Evolutionary conservation across 2,329 filamentous ascomycete species (phyloP).

Genomic region (Teratosphaeria zuluensis): DNA sequence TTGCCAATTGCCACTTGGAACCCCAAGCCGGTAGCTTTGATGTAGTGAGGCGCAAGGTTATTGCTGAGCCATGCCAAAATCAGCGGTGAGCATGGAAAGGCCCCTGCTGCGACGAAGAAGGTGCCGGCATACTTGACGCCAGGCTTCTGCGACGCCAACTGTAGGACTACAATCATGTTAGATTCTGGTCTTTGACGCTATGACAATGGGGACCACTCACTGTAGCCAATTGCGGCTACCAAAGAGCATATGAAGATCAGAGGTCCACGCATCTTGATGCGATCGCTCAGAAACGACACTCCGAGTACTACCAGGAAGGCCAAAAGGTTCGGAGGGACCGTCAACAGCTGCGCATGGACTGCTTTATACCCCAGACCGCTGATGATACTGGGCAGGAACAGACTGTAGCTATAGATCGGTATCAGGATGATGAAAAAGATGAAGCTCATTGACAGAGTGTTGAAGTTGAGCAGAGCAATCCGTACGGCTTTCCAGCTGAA

Average conservation of each 20-base stretch:
- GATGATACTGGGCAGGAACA: slow-evolving; percentile 40
- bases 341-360: slow-evolving; percentile 32
- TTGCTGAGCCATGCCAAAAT: slow-evolving; percentile 33
- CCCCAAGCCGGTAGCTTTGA: slow-evolving; percentile 33
- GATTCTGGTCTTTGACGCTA: background rate
- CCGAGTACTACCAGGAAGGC: slow-evolving; percentile 20
- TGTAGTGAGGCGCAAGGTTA: slow-evolving; percentile 36
- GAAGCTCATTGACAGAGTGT: no score
- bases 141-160: slow-evolving; percentile 22
- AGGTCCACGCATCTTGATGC: slow-evolving; percentile 24
- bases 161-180: slow-evolving; percentile 18
- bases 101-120: slow-evolving; percentile 28
- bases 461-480: no score
- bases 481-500: no score
- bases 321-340: slow-evolving; percentile 29
- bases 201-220: no score
- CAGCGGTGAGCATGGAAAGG: slow-evolving; percentile 24
- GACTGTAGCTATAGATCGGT: slow-evolving; percentile 34
- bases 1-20: slow-evolving; percentile 34
- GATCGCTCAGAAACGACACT: slow-evolving; percentile 20
- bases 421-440: slow-evolving; percentile 23
- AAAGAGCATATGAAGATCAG: slow-evolving; percentile 20
- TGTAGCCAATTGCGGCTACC: slow-evolving; percentile 30
- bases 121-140: slow-evolving; percentile 31
- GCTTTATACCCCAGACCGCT: slow-evolving; percentile 32